Evolutionary conservation across 2,329 filamentous ascomycete species (phyloP).

Genomic region (Aspergillus calidoustus): DNA sequence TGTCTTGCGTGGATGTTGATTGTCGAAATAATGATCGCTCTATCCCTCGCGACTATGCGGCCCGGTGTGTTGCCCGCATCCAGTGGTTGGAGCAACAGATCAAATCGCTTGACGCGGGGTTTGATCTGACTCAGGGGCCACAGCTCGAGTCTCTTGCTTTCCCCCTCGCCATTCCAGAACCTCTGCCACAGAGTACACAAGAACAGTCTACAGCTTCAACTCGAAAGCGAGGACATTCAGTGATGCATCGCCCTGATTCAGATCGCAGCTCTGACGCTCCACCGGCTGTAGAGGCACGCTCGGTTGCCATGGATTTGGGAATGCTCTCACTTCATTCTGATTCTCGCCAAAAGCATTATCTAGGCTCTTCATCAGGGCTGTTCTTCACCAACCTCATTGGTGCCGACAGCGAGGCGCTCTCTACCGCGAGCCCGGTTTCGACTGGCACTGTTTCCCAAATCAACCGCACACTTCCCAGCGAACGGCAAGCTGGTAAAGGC

Average conservation of each 20-base stretch:
- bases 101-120: constrained; percentile 29
- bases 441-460: background rate
- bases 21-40: constrained; percentile 39
- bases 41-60: constrained; percentile 42
- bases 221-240: constrained; percentile 24
- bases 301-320: constrained; percentile 42
- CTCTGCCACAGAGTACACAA: background rate
- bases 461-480: background rate
- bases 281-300: constrained; percentile 29
- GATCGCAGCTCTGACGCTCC: constrained; percentile 14
- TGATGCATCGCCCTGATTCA: constrained; percentile 20
- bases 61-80: constrained; percentile 35
- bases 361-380: constrained; percentile 44
- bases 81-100: constrained; percentile 43
- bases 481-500: background rate
- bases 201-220: background rate
- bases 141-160: constrained; percentile 26
- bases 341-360: constrained; percentile 43
- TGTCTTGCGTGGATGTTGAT: constrained; percentile 45
- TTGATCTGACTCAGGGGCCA: constrained; percentile 37
- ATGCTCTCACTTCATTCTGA: constrained; percentile 46
- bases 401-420: constrained; percentile 11
- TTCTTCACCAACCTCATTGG: constrained; percentile 39
- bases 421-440: background rate
- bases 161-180: constrained; percentile 1